Evolutionary conservation across 495 filamentous ascomycete genomes (phyloP), one percentile per base, ranked within the genome.

Genomic region (Podospora bellae-mahoneyi): DNA sequence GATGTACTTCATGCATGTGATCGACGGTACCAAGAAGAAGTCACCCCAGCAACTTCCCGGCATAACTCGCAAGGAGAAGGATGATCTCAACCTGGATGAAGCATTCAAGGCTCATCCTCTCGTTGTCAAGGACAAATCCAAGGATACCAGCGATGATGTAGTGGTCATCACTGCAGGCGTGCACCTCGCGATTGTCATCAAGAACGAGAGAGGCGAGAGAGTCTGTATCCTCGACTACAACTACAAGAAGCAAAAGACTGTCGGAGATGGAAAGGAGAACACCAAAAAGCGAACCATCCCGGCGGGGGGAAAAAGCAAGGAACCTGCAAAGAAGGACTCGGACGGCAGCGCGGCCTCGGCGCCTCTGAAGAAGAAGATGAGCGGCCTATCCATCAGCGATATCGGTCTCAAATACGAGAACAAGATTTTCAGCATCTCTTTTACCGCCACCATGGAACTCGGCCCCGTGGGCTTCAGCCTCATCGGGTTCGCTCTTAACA

Each of bases 391-490:
- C 5, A 76, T 79, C 58, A 68, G 62, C 57, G 72, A 78, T 32
- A 68, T 83, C 9, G 79, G 79, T 2, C 64, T 84, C 26, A 66
- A 79, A 53, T 82, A 73, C 70, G 27, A 5, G 3, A 62, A 72
- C 60, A 67, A 71, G 15, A 66, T 27, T 3, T 68, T 84, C 1
- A 32, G 34, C 18, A 55, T 84, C 20, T 66, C 69, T 6, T 62
- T 84, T 7, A 74, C 78, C 59, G 80, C 81, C 5, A 70, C 76
- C 2, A 63, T 84, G 48, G 19, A 66, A 19, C 68, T 84, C 3
- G 82, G 82, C 0, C 82, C 82, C 5, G 65, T 84, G 0, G 74
- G 67, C 5, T 66, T 84, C 44, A 62, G 66, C 10, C 62, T 84
- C 1, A 19, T 82, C 9, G 81, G 81, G 6, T 81, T 84, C 67